Evolutionary conservation across 2,329 filamentous ascomycete species (phyloP).

Genomic region (Epichloe gansuensis): DNA sequence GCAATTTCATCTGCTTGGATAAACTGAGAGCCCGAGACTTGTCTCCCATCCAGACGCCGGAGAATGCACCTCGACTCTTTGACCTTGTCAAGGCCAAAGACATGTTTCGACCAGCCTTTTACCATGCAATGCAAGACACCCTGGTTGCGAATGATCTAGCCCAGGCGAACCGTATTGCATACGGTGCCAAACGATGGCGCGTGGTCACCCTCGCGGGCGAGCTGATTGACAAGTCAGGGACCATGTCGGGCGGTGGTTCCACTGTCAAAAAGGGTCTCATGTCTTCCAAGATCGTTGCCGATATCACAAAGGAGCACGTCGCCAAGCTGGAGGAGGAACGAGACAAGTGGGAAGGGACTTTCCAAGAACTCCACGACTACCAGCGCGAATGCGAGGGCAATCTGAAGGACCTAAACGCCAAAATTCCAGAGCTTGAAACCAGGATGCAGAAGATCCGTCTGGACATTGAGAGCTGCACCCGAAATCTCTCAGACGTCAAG

Average conservation of each 20-base stretch:
- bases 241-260: conserved; percentile 94
- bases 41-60: conserved; percentile 72
- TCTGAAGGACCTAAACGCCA: conserved; percentile 59
- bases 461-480: conserved; percentile 76
- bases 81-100: conserved; percentile 85
- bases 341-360: conserved; percentile 71
- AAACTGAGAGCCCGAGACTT: conserved; percentile 71
- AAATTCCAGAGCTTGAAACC: conserved; percentile 77
- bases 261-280: conserved; percentile 85
- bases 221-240: conserved; percentile 94
- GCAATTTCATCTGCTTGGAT: conserved; percentile 93
- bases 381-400: conserved; percentile 67
- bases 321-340: conserved; percentile 76
- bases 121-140: conserved; percentile 89
- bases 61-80: conserved; percentile 84
- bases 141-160: conserved; percentile 83
- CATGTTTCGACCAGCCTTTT: conserved; percentile 82
- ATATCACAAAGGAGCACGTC: conserved; percentile 81
- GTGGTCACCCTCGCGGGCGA: conserved; percentile 93
- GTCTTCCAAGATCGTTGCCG: conserved; percentile 88
- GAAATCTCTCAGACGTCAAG: conserved; percentile 73
- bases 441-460: conserved; percentile 83
- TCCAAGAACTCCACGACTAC: conserved; percentile 73
- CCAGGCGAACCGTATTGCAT: conserved; percentile 96
- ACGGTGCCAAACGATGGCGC: conserved; percentile 85